Conservation (phyloP, 805 yeast species). For the Zygoascus bituminiphila region DNA sequence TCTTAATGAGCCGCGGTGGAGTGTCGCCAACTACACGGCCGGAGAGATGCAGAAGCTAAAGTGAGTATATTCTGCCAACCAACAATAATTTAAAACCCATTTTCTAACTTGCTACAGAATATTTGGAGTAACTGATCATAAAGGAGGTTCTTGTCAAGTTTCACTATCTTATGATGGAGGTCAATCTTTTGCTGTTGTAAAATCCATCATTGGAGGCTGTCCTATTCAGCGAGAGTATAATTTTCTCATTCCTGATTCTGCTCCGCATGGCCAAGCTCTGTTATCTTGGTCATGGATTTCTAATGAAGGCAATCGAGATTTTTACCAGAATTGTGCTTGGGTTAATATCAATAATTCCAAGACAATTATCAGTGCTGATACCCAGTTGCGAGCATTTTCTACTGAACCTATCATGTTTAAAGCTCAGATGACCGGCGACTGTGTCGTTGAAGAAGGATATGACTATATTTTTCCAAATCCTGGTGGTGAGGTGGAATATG, state of each 20-base stretch:
- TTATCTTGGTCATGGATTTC: slow-evolving; percentile 21
- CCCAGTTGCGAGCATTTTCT: neutral
- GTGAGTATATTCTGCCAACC: slow-evolving; percentile 3
- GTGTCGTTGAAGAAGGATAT: slow-evolving; percentile 17
- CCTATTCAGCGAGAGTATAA: slow-evolving; percentile 15
- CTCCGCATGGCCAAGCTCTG: slow-evolving; percentile 19
- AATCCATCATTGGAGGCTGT: slow-evolving; percentile 22
- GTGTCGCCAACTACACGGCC: slow-evolving; percentile 14
- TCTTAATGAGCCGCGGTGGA: slow-evolving; percentile 6
- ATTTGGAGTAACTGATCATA: slow-evolving; percentile 16
- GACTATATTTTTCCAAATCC: slow-evolving; percentile 21
- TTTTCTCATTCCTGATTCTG: slow-evolving; percentile 14
- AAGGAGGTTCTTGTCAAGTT: slow-evolving; percentile 21
- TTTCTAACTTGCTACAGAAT: slow-evolving; percentile 6
- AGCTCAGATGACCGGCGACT: slow-evolving; percentile 16
- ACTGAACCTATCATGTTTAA: slow-evolving; percentile 17
- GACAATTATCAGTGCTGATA: neutral
- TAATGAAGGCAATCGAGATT: slow-evolving; percentile 18
- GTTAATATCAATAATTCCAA: slow-evolving; percentile 12
- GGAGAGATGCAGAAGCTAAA: slow-evolving; percentile 11
- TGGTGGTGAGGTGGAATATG: slow-evolving; percentile 17
- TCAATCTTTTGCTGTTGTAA: slow-evolving; percentile 18
- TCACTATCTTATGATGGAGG: slow-evolving; percentile 21
- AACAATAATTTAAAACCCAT: neutral
- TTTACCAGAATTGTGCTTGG: slow-evolving; percentile 22